A percentile compares a stretch with the other conserved stretches of the same genome.
These are phyloP conservation scores for Sporobolomyces phaffii DNA, from an alignment of 768 basidiomycete species.

Conservation along the genomic window DNA sequence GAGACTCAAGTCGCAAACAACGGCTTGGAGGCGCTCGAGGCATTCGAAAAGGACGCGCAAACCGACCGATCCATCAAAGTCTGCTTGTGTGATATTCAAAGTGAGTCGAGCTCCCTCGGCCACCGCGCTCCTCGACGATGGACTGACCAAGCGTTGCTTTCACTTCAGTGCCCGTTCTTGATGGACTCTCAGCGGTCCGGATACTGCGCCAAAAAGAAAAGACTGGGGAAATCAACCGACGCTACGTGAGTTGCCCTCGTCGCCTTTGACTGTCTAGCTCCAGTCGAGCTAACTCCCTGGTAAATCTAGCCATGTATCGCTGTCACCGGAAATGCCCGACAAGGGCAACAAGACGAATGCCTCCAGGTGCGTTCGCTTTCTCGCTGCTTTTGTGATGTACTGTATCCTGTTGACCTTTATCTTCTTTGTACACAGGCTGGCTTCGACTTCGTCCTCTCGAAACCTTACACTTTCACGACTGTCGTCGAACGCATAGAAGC, in stretches of 20 bases:
- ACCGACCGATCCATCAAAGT: not conserved
- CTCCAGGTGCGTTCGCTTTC: not conserved
- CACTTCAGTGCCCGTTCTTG: slow-evolving; percentile 23
- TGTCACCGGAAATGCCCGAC: slow-evolving; percentile 17
- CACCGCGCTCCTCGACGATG: too few species aligned
- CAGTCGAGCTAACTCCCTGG: too few species aligned
- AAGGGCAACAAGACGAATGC: not conserved
- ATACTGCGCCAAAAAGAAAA: not conserved
- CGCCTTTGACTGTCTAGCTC: too few species aligned
- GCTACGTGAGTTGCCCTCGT: slow-evolving; percentile 28
- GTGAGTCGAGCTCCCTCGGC: not conserved
- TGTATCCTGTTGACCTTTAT: not conserved
- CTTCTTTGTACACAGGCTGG: not conserved
- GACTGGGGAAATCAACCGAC: not conserved
- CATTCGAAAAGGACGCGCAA: slow-evolving; percentile 2
- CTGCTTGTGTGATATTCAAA: slow-evolving; percentile 26
- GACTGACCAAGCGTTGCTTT: too few species aligned
- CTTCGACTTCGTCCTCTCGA: slow-evolving; percentile 28
- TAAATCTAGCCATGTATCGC: slow-evolving; percentile 32
- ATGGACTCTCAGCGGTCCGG: not conserved
- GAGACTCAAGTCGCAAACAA: slow-evolving; percentile 22
- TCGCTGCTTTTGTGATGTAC: slow-evolving; percentile 11
- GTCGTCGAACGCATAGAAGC: not conserved
- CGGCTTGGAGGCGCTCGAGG: slow-evolving; percentile 32
- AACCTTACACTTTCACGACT: slow-evolving; percentile 18